A percentile compares a stretch with the other conserved stretches of the same genome.
phyloP scores from a whole-genome alignment of 2,329 filamentous ascomycete species.

The Colletotrichum musae region DNA sequence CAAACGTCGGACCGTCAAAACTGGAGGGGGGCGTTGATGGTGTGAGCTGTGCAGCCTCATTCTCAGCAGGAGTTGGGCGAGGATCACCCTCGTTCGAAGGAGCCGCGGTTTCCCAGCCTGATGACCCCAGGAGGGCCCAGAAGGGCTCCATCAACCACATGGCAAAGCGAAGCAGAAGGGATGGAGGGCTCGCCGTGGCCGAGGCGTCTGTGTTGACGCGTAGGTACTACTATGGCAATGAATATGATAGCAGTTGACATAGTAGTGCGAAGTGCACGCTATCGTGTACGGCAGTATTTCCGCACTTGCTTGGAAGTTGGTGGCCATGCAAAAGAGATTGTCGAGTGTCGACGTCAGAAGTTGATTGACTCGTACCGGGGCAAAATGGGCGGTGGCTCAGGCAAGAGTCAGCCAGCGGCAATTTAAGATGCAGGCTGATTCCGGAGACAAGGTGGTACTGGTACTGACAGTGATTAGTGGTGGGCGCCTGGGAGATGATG shows the following conservation, averaged over 20 bases:
- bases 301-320: slow-evolving; percentile 7
- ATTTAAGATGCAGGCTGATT: slow-evolving; percentile 40
- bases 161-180: slow-evolving; percentile 37
- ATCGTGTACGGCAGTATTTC: too few relatives aligned
- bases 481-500: slow-evolving; percentile 24
- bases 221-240: not conserved
- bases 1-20: slow-evolving; percentile 35
- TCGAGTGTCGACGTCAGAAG: slow-evolving; percentile 37
- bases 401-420: slow-evolving; percentile 38
- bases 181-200: slow-evolving; percentile 37
- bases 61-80: slow-evolving; percentile 39
- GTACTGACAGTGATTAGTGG: not conserved
- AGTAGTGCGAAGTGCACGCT: slow-evolving; percentile 6
- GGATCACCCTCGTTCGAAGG: slow-evolving; percentile 27
- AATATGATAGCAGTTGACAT: too few relatives aligned
- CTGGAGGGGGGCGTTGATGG: slow-evolving; percentile 25
- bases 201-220: slow-evolving; percentile 32
- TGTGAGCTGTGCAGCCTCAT: slow-evolving; percentile 41
- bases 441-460: slow-evolving; percentile 11
- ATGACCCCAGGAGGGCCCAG: slow-evolving; percentile 11
- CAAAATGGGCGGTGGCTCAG: slow-evolving; percentile 26
- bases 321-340: slow-evolving; percentile 27
- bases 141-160: slow-evolving; percentile 40
- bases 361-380: slow-evolving; percentile 38
- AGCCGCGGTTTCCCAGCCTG: slow-evolving; percentile 28